Base-by-base conservation (phyloP, 2,329 filamentous ascomycete genomes). In the Graphilbum fragrans region DNA sequence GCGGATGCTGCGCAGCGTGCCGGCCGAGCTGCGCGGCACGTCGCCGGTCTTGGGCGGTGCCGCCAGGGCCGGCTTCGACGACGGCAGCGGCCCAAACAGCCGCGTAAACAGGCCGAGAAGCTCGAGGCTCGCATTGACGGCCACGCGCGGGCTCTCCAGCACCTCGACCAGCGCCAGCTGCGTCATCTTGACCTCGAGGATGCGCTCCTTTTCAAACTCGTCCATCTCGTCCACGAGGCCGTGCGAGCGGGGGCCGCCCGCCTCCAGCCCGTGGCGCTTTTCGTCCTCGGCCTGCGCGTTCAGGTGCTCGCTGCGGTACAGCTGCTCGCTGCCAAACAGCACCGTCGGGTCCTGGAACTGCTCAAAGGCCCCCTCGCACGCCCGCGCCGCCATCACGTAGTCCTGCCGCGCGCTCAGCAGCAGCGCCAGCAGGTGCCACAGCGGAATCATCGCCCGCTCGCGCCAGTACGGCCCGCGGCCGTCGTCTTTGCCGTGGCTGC, bases 141-240 rank as follows among this genome's bases (percentile, higher is more conserved):
- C 90, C 43, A 81, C 76, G 44, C 86, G 80, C 0, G 87, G 78
- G 1, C 87, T 87, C 55, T 95, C 87, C 4, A 86, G 65, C 16
- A 92, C 65, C 59, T 96, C 90, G 4, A 92, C 61, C 18, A 98
- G 71, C 4, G 83, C 74, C 45, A 98, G 67, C 54, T 96, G 88
- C 11, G 90, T 95, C 76, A 96, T 94, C 59, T 94, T 94, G 46
- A 95, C 79, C 58, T 96, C 85, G n/a, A 98, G 63, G 34, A 98
- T 80, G 38, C 77, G 75, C 58, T 88, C 85, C 55, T 87, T 93
- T 55, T 96, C 88, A 21, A 78, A 76, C 44, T 80, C 76, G 47
- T 86, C 82, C 77, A 95, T 85, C 35, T 84, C 77, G 49, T 90
- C 82, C 1, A 93, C 71, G 37, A 85, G 55, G 4, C 79, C 77